Percentiles rank a stretch among this genome's conserved stretches.
Conservation (phyloP, 2,329 filamentous ascomycete genomes). For the Cercospora janseana region DNA sequence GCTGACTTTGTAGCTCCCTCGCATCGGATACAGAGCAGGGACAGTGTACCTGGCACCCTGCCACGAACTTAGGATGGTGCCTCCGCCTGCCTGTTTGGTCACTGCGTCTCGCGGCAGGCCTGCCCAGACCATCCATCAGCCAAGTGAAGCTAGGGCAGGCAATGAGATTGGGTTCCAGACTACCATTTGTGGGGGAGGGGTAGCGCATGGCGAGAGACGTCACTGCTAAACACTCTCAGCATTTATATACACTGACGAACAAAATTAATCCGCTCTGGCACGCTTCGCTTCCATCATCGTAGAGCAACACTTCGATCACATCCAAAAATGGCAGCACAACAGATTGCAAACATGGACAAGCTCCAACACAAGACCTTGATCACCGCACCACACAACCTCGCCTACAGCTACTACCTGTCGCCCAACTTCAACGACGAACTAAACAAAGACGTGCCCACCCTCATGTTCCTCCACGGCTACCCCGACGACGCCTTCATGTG, state of each 20-base stretch:
- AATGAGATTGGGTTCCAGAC: slow-evolving; percentile 8
- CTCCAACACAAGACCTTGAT: slow-evolving; percentile 29
- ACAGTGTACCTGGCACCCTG: not conserved
- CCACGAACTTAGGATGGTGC: not conserved
- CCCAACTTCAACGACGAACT: slow-evolving; percentile 30
- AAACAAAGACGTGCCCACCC: slow-evolving; percentile 32
- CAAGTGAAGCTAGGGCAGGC: not conserved
- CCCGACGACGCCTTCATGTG: slow-evolving; percentile 52
- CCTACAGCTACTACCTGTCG: slow-evolving; percentile 34
- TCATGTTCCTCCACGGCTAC: slow-evolving; percentile 52
- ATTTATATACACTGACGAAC: not conserved
- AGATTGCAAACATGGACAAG: slow-evolving; percentile 28
- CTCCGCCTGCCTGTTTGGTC: slow-evolving; percentile 4
- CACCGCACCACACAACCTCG: slow-evolving; percentile 31
- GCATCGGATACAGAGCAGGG: too few species aligned
- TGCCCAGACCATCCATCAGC: slow-evolving; percentile 4
- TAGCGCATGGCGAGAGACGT: slow-evolving; percentile 14
- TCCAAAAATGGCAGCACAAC: slow-evolving; percentile 15
- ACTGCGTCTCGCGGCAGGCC: slow-evolving; percentile 2
- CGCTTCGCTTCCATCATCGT: not conserved
- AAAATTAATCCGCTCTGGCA: not conserved
- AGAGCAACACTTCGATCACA: not conserved
- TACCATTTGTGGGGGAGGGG: slow-evolving; percentile 9
- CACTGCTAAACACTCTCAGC: slow-evolving; percentile 2
- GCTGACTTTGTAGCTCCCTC: too few species aligned